Base-by-base conservation (phyloP, 306 rosid species). In the Cucurbita maxima region DNA sequence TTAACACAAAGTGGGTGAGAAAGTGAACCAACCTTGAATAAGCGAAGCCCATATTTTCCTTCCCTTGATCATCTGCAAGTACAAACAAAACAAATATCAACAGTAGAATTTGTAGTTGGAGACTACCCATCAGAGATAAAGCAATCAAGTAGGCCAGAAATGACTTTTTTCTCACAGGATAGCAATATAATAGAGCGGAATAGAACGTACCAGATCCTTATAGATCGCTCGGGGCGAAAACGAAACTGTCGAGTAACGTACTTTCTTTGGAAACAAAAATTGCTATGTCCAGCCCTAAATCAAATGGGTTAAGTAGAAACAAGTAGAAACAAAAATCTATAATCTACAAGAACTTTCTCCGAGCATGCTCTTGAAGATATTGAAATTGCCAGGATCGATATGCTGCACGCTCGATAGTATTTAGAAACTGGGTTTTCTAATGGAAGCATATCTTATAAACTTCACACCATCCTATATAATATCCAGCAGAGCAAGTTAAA, bases 301-400 rank as follows among this genome's bases (percentile, higher is more conserved):
- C 47, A 77, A 16, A 58, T 38, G 6, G 43, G 61, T 44, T 2
- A 43, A 57, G 62, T 43, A 50, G 59, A 72, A 72, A 72, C 59
- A 43, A 57, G 62, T 43, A 50, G 59, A 72, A 72, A 72, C 59
- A 72, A 81, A 78, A 81, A 75, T 81, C 77, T 81, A 58, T 10
- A 14, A 73, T 37, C 18, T 22, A 11, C 40, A 20, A 60, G 40
- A 57, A 53, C 76, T 77, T 51, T 76, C 86, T 14, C 76, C 72
- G 0, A 78, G 81, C 77, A 82, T 66, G 82, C 47, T 77, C 84
- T 82, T 80, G 38, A 78, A 62, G 77, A 80, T 85, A 85, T 84
- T 51, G 41, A 64, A 75, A 54, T 59, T 79, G 77, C 74, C 75
- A 22, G 38, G 38, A 5, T 57, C 37, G 16, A 57, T 25, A 40